Percentiles rank a stretch among this genome's conserved stretches.
Evolutionary conservation across 805 yeast genomes (phyloP).

Genomic region (Sugiyamaella americana): DNA sequence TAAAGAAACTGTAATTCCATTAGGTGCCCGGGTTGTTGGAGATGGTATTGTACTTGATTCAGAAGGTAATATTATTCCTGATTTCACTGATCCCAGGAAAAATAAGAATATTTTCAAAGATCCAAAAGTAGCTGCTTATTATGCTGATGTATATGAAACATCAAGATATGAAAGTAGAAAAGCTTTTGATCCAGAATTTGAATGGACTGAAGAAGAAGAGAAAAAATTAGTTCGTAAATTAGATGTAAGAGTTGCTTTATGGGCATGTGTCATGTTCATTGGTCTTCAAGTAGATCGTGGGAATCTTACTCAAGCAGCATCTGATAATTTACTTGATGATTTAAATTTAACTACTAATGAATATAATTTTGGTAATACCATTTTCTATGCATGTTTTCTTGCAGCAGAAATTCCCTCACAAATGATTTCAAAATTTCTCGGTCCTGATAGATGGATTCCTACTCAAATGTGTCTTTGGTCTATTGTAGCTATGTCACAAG

Average conservation of each 20-base stretch:
- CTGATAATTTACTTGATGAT: constrained; percentile 51
- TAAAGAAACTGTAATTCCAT: no score
- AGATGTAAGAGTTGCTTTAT: constrained; percentile 49
- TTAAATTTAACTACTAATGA: constrained; percentile 48
- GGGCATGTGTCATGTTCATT: constrained; percentile 55
- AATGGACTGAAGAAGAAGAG: constrained; percentile 52
- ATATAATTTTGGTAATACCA: constrained; percentile 54
- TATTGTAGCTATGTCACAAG: constrained; percentile 54
- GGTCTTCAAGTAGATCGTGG: constrained; percentile 56
- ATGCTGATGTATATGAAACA: constrained; percentile 46
- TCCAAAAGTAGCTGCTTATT: constrained; percentile 39
- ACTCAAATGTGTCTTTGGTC: constrained; percentile 51
- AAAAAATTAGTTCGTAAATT: constrained; percentile 42
- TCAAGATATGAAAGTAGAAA: constrained; percentile 49
- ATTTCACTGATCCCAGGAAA: no score
- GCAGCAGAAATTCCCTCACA: constrained; percentile 64
- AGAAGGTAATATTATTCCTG: no score
- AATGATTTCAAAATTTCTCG: constrained; percentile 54
- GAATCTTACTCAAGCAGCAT: constrained; percentile 50
- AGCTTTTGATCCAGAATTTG: constrained; percentile 51
- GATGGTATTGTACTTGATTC: no score
- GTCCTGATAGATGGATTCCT: constrained; percentile 63
- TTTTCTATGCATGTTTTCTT: constrained; percentile 50
- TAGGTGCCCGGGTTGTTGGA: no score
- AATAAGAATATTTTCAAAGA: constrained; percentile 36